Conservation (phyloP, 257 asterid genomes). For the Agastache rugosa region DNA sequence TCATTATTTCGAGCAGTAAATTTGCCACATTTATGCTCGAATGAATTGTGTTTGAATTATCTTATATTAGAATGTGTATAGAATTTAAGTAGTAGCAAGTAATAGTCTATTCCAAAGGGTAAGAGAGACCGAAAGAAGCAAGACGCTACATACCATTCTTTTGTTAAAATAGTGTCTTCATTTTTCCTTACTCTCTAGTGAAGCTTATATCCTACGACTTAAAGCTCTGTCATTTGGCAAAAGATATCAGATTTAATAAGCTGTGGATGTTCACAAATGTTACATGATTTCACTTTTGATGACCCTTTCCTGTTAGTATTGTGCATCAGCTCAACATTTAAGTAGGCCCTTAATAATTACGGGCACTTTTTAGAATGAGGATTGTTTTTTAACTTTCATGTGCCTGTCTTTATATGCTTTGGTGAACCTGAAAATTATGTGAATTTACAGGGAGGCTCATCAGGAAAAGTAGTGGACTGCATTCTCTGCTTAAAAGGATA, state of each 20-base stretch:
- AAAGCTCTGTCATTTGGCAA: slow-evolving; percentile 3
- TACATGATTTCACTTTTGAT: not conserved
- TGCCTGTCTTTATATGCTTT: slow-evolving; percentile 7
- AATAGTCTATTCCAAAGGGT: not conserved
- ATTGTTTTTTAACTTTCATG: slow-evolving; percentile 8
- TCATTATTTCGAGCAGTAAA: not conserved
- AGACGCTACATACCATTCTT: slow-evolving; percentile 2
- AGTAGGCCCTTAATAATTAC: not conserved
- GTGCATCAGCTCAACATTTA: not conserved
- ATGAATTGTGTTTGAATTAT: slow-evolving; percentile 4
- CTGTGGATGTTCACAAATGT: not conserved
- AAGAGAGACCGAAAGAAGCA: not conserved
- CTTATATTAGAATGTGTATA: not conserved
- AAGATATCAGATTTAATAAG: not conserved
- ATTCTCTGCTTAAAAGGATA: slow-evolving; percentile 90
- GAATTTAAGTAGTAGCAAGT: not conserved
- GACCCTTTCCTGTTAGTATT: slow-evolving; percentile 1
- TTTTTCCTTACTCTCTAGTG: not conserved
- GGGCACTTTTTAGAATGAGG: no score
- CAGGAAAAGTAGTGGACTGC: slow-evolving; percentile 92
- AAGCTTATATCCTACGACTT: not conserved
- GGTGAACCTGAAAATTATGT: slow-evolving; percentile 29
- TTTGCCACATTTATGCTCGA: not conserved
- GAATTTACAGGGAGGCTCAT: slow-evolving; percentile 79
- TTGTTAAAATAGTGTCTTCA: slow-evolving; percentile 12